phyloP scores from a whole-genome alignment of 345 rosid species.

The Sisymbrium irio region DNA sequence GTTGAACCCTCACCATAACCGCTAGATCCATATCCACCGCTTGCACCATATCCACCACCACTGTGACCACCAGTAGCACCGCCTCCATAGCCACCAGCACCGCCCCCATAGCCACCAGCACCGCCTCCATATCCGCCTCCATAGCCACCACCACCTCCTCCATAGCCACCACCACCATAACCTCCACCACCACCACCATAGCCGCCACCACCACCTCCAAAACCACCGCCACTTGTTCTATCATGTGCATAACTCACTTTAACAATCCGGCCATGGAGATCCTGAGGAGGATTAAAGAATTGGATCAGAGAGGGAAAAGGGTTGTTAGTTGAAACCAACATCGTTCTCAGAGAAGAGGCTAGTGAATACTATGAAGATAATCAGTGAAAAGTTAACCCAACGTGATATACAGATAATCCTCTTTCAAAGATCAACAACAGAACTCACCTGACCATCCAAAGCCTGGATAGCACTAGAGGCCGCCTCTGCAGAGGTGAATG shows the following conservation, averaged over 20 bases:
- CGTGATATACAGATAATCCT: neutral
- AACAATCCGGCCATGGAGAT: conserved; percentile 69
- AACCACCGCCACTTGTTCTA: conserved; percentile 46
- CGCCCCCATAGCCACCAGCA: neutral
- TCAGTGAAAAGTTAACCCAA: neutral
- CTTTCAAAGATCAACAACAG: neutral
- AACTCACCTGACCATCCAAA: conserved; percentile 84
- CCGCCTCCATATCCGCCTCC: conserved; percentile 38
- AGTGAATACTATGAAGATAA: neutral
- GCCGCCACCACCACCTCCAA: conserved; percentile 33
- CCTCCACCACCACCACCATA: conserved; percentile 34
- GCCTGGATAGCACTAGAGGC: conserved; percentile 95
- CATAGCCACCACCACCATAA: conserved; percentile 26
- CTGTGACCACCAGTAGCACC: conserved; percentile 14
- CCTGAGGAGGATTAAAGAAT: conserved; percentile 40
- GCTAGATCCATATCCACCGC: conserved; percentile 31
- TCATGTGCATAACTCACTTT: conserved; percentile 85
- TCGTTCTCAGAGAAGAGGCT: neutral
- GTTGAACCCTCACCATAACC: conserved; percentile 26
- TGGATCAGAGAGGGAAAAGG: neutral
- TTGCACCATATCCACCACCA: conserved; percentile 29
- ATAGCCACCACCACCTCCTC: conserved; percentile 23
- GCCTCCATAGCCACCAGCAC: conserved; percentile 19
- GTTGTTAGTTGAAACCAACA: neutral
- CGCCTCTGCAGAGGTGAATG: conserved; percentile 59